phyloP scores from a whole-genome alignment of 768 basidiomycete species.

The Mycena galericulata region DNA sequence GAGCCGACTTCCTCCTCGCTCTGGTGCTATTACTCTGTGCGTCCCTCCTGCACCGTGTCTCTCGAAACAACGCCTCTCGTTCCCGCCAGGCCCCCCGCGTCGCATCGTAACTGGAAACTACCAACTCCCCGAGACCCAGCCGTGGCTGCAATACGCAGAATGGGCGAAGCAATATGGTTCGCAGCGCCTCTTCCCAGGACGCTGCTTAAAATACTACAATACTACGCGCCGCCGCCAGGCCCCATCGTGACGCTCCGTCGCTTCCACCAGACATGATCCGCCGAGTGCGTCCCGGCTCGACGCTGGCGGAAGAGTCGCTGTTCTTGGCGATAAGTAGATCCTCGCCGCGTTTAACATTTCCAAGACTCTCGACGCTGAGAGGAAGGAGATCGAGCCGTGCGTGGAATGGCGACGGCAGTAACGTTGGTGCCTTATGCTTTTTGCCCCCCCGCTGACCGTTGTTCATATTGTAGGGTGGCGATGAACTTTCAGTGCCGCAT shows the following conservation, averaged over 20 bases:
- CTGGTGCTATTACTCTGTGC: background rate
- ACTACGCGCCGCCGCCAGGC: conserved; percentile 37
- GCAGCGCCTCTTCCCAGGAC: background rate
- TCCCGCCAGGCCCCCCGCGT: conserved; percentile 44
- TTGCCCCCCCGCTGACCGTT: background rate
- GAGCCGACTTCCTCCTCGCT: background rate
- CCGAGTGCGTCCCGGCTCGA: conserved; percentile 36
- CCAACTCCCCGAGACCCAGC: conserved; percentile 37
- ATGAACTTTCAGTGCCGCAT: conserved; percentile 15
- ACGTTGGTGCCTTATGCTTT: background rate
- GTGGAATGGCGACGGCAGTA: conserved; percentile 15
- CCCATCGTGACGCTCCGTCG: conserved; percentile 54
- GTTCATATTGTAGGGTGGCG: background rate
- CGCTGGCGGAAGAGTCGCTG: conserved; percentile 42
- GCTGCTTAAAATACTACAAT: background rate
- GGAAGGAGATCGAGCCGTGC: conserved; percentile 36
- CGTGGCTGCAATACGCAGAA: conserved; percentile 36
- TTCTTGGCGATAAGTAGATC: conserved; percentile 43
- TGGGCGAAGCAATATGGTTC: conserved; percentile 37
- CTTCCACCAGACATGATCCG: conserved; percentile 50
- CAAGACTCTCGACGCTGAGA: conserved; percentile 37
- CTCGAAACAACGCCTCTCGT: conserved; percentile 13
- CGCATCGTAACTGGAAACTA: conserved; percentile 41
- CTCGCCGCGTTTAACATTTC: conserved; percentile 44
- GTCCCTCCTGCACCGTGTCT: conserved; percentile 3